phyloP scores from a whole-genome alignment of 2,329 filamentous ascomycete species.

The Lachnellula arida region DNA sequence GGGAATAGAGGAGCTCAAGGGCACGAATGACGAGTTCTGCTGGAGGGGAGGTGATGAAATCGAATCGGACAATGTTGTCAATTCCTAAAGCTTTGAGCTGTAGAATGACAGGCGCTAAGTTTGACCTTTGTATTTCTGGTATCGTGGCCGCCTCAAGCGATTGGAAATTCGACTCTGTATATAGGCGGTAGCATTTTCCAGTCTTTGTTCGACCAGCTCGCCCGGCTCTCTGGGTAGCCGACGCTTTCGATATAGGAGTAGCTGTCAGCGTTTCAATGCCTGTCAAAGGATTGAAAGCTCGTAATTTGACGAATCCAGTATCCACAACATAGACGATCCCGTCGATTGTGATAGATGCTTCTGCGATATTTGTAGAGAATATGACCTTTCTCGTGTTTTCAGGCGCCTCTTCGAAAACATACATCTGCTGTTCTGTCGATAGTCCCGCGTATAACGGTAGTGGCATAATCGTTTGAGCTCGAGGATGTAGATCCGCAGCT shows the following conservation, averaged over 20 bases:
- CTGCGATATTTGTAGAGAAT: conserved; percentile 91
- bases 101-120: conserved; percentile 80
- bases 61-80: conserved; percentile 87
- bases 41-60: conserved; percentile 82
- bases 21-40: conserved; percentile 80
- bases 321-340: conserved; percentile 90
- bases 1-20: conserved; percentile 78
- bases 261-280: conserved; percentile 85
- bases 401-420: conserved; percentile 80
- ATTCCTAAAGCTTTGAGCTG: conserved; percentile 94
- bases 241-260: conserved; percentile 81
- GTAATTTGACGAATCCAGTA: conserved; percentile 83
- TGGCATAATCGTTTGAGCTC: conserved; percentile 57
- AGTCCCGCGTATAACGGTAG: conserved; percentile 87
- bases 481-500: conserved; percentile 55
- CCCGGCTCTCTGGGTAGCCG: conserved; percentile 86
- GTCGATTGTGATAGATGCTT: conserved; percentile 91
- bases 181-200: conserved; percentile 92
- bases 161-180: conserved; percentile 70
- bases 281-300: conserved; percentile 76
- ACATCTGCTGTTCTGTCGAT: conserved; percentile 88
- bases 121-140: conserved; percentile 89
- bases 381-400: conserved; percentile 86
- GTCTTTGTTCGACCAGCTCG: conserved; percentile 83
- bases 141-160: conserved; percentile 66